Conservation (phyloP, 495 filamentous ascomycete species). For the Xylaria nigripes region DNA sequence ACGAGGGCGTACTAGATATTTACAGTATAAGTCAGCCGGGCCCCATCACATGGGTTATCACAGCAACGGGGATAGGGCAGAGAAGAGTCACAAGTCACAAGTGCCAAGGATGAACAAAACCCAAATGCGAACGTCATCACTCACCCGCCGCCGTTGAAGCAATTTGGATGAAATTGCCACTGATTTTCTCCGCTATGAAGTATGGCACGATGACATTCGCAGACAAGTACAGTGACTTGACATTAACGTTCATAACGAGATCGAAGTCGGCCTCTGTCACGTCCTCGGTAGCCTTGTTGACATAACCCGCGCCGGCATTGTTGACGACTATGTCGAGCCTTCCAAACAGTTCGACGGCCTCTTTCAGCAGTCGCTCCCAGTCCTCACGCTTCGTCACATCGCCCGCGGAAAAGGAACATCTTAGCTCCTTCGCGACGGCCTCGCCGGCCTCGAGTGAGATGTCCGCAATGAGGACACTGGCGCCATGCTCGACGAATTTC, state of each 20-base stretch:
- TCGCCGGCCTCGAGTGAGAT: conserved; percentile 48
- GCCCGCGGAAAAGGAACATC: conserved; percentile 37
- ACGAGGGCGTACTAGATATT: conserved; percentile 42
- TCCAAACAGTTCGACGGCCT: conserved; percentile 42
- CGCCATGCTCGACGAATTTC: conserved; percentile 51
- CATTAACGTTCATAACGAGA: conserved; percentile 57
- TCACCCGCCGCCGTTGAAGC: conserved; percentile 50
- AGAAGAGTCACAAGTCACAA: too few species aligned
- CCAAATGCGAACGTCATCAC: background rate
- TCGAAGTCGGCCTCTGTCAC: conserved; percentile 63
- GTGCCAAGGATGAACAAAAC: background rate
- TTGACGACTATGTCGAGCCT: conserved; percentile 54
- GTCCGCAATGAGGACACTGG: conserved; percentile 50
- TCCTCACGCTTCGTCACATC: conserved; percentile 45
- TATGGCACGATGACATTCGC: conserved; percentile 45
- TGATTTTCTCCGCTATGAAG: conserved; percentile 47
- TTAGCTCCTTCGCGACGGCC: conserved; percentile 32
- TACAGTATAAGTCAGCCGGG: background rate
- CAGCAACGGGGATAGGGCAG: too few species aligned
- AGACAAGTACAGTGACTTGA: conserved; percentile 54
- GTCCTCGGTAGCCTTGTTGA: conserved; percentile 53
- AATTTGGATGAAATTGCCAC: conserved; percentile 58
- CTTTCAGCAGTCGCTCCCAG: conserved; percentile 42
- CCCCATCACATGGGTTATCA: background rate
- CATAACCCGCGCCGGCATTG: conserved; percentile 64